Evolutionary conservation across 2,329 filamentous ascomycete species (phyloP).

Genomic region (Colletotrichum sidae): DNA sequence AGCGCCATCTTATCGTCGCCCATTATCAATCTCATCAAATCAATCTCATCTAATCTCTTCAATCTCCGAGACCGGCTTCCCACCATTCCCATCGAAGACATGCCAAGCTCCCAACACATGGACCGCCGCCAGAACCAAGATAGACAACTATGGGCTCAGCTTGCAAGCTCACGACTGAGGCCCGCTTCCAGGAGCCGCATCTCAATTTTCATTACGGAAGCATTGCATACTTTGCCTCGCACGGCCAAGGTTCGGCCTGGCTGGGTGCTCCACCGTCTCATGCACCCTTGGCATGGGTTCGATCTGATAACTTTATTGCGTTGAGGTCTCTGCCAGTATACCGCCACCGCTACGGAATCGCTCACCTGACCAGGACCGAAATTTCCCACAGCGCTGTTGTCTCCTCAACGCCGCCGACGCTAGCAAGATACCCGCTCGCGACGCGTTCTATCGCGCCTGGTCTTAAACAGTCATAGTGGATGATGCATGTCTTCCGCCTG

Average conservation of each 20-base stretch:
- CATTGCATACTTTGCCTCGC: no score
- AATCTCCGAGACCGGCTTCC: constrained; percentile 31
- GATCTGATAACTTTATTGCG: constrained; percentile 35
- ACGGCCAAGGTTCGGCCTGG: neutral
- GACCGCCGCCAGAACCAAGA: neutral
- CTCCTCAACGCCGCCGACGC: no score
- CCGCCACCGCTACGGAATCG: neutral
- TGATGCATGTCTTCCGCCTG: no score
- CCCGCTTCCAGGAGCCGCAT: constrained; percentile 13
- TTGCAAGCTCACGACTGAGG: neutral
- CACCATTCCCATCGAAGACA: neutral
- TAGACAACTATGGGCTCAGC: constrained; percentile 14
- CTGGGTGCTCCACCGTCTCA: constrained; percentile 13
- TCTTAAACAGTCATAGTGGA: no score
- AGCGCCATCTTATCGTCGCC: constrained; percentile 23
- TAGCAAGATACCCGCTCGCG: no score
- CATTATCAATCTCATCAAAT: constrained; percentile 38
- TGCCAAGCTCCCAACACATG: constrained; percentile 10
- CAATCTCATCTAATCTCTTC: constrained; percentile 37
- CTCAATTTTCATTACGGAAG: neutral
- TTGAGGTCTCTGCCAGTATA: no score
- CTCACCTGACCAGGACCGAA: constrained; percentile 19
- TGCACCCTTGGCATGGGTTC: constrained; percentile 26
- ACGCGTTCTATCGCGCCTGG: no score
- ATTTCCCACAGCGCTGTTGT: constrained; percentile 2